Base-by-base conservation (phyloP, 805 yeast species). In the Candida maris region DNA sequence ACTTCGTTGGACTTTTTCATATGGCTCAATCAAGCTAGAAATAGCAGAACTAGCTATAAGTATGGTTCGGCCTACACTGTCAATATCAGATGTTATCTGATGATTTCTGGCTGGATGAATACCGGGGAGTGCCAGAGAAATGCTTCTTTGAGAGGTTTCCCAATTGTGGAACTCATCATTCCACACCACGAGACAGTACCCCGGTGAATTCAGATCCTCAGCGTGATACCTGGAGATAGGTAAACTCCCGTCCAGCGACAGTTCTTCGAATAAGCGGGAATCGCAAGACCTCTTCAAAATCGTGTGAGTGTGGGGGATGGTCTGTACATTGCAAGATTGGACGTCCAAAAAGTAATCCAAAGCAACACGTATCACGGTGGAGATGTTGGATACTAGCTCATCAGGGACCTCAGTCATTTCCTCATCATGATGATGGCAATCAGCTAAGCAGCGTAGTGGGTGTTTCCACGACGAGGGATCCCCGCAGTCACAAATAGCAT, bases 131-230 rank as follows among this genome's bases (percentile, higher is more conserved):
- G 53, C 53, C 16, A 38, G 18, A 4, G 46, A 34, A 7, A 57
- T 28, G 8, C 56, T 46, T 3, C 29, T 34, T 17, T 40, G 34
- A 4, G 64, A 56, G 9, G 44, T 35, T 2, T 68, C 64, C 45
- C 70, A 74, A 48, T 76, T 73, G 50, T 85, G 93, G 45, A 67
- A 69, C 49, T 85, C 93, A 52, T 85, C 94, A 55, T 85, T 85
- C 83, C 89, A 85, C n/a, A 82, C 64, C 16, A 80, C 52, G 21
- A 83, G 63, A 27, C 65, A 59, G 62, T 72, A 79, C 10, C 64
- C 41, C 6, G 45, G 32, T 2, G 66, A 41, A 46, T 70, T 68
- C 6, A 15, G 16, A 45, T 69, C 75, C 7, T 34, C 56, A 0
- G 52, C 56, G 2, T 62, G 65, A 38, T 70, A 70, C 18, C 44